These are phyloP conservation scores for Arthonia radiata DNA, from an alignment of 495 filamentous ascomycete genomes.

Conservation along the genomic window DNA sequence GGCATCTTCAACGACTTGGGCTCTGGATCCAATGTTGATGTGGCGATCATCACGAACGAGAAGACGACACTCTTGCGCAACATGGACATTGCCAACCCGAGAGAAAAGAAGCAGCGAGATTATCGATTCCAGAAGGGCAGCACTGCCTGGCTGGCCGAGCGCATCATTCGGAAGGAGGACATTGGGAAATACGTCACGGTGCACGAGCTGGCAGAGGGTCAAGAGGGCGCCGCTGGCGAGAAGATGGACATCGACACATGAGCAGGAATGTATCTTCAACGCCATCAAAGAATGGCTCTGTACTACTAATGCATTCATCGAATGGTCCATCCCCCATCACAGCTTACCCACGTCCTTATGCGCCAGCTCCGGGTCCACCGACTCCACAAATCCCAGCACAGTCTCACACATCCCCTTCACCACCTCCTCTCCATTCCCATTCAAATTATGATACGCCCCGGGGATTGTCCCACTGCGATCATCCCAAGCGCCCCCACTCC, in stretches of 20 bases:
- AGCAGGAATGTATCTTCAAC: no score
- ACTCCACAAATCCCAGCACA: constrained; percentile 29
- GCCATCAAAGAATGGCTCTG: no score
- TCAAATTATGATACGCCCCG: constrained; percentile 37
- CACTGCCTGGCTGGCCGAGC: constrained; percentile 82
- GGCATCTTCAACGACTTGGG: constrained; percentile 99
- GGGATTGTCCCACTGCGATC: constrained; percentile 25
- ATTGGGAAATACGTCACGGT: constrained; percentile 89
- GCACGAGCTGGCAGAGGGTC: constrained; percentile 43
- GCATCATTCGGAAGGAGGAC: constrained; percentile 73
- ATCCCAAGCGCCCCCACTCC: constrained; percentile 23
- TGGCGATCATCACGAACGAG: constrained; percentile 78
- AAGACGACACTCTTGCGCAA: constrained; percentile 83
- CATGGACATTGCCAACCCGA: constrained; percentile 75
- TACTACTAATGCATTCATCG: no score
- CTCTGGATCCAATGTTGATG: constrained; percentile 89
- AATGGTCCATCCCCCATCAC: no score
- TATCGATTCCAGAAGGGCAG: constrained; percentile 78
- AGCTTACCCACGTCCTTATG: no score
- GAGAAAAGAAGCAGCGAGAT: constrained; percentile 72
- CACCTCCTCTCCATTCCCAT: constrained; percentile 21
- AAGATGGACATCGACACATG: constrained; percentile 88
- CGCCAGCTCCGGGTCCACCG: no score
- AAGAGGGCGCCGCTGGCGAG: constrained; percentile 37
- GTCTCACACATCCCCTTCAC: constrained; percentile 25